These are phyloP conservation scores for Ganoderma boninense DNA, from an alignment of 1,284 basidiomycete species.

Conservation along the genomic window DNA sequence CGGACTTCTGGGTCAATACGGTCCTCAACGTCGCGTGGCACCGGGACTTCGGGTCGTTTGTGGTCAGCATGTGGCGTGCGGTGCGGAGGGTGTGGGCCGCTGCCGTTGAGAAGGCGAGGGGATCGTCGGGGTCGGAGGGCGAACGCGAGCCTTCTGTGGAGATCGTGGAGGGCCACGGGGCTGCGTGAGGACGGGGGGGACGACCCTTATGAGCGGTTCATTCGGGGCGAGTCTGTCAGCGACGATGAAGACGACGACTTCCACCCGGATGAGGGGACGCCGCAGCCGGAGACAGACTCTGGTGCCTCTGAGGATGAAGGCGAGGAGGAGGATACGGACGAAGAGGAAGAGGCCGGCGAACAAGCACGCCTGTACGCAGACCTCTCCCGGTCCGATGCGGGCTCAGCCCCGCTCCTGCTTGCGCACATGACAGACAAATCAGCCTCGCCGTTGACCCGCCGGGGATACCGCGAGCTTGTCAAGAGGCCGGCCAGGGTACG, in stretches of 20 bases:
- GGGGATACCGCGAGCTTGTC: constrained; percentile 50
- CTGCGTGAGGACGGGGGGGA: constrained; percentile 32
- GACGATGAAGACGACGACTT: constrained; percentile 68
- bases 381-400: constrained; percentile 44
- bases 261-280: constrained; percentile 32
- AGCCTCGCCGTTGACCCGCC: constrained; percentile 55
- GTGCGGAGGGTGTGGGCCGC: constrained; percentile 45
- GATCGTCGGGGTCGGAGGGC: constrained; percentile 17
- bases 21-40: constrained; percentile 51
- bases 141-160: constrained; percentile 10
- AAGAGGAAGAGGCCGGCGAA: constrained; percentile 42
- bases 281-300: constrained; percentile 5
- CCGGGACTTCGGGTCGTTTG: constrained; percentile 52
- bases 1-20: constrained; percentile 51
- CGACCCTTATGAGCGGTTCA: constrained; percentile 62
- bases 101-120: constrained; percentile 37
- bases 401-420: constrained; percentile 54
- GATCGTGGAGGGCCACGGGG: not conserved
- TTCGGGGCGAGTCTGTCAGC: constrained; percentile 68
- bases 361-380: constrained; percentile 54
- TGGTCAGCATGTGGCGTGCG: constrained; percentile 47
- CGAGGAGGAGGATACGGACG: constrained; percentile 38
- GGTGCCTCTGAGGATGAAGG: constrained; percentile 22
- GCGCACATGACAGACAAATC: constrained; percentile 56
- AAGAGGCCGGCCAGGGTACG: constrained; percentile 28